These are phyloP conservation scores for Endoconidiophora polonica DNA, from an alignment of 2,329 filamentous ascomycete genomes.

Conservation along the genomic window DNA sequence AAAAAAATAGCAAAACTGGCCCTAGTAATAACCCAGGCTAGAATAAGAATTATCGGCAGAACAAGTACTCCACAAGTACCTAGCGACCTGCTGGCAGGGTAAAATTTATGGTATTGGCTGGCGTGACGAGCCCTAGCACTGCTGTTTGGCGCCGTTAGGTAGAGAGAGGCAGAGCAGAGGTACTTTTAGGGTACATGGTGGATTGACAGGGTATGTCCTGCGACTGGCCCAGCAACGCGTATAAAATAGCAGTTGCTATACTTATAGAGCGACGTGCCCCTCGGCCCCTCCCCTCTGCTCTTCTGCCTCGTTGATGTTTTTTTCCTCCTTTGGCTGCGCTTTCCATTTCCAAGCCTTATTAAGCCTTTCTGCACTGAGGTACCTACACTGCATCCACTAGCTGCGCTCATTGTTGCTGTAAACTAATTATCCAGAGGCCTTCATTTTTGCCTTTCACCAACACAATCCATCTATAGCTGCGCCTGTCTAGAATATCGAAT, in stretches of 20 bases:
- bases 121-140: background rate
- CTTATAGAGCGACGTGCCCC: conserved; percentile 30
- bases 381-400: conserved; percentile 1
- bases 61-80: conserved; percentile 12
- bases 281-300: conserved; percentile 17
- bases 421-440: background rate
- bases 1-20: background rate
- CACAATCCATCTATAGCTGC: too few species aligned
- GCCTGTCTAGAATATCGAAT: too few species aligned
- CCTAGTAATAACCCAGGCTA: conserved; percentile 1
- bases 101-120: background rate
- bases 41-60: conserved; percentile 1
- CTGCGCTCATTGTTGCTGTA: background rate
- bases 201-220: background rate
- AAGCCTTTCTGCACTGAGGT: conserved; percentile 1
- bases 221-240: conserved; percentile 19
- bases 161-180: background rate
- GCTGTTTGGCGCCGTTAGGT: background rate
- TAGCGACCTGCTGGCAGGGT: conserved; percentile 8
- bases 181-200: conserved; percentile 10
- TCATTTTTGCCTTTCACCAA: conserved; percentile 1
- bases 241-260: conserved; percentile 29
- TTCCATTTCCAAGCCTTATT: conserved; percentile 3
- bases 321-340: conserved; percentile 5
- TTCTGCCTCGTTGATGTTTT: conserved; percentile 9